Percentiles rank a stretch among this genome's conserved stretches.
Conservation (phyloP, 2,329 filamentous ascomycete genomes). For the Diplodia corticola region DNA sequence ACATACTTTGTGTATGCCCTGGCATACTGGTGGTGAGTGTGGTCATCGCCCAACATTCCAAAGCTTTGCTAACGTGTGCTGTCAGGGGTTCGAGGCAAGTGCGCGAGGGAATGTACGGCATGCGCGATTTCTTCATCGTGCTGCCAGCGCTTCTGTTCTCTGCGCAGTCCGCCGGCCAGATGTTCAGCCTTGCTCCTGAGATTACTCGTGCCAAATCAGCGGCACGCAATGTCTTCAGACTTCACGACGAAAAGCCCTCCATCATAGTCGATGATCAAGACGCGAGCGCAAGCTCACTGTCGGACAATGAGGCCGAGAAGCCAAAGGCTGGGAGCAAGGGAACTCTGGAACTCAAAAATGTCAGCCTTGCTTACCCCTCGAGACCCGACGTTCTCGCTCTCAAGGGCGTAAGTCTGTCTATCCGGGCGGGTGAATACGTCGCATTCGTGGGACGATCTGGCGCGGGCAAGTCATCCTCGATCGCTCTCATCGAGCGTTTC, state of each 20-base stretch:
- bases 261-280: conserved; percentile 33
- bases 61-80: neutral
- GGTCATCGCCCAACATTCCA: neutral
- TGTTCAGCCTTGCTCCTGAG: conserved; percentile 50
- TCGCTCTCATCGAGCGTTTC: conserved; percentile 50
- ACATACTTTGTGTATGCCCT: conserved; percentile 52
- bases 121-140: conserved; percentile 48
- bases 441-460: conserved; percentile 49
- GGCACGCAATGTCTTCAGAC: conserved; percentile 45
- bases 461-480: conserved; percentile 48
- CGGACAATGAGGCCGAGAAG: conserved; percentile 26
- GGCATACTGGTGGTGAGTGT: conserved; percentile 49
- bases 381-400: conserved; percentile 37
- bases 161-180: conserved; percentile 48
- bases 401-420: conserved; percentile 42
- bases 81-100: conserved; percentile 44
- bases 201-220: conserved; percentile 47
- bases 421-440: conserved; percentile 39
- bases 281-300: neutral
- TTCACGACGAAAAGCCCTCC: conserved; percentile 43
- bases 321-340: conserved; percentile 44
- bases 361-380: conserved; percentile 37
- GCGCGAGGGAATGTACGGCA: conserved; percentile 43
- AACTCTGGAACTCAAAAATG: conserved; percentile 36
- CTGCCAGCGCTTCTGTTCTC: conserved; percentile 49